Percentiles rank a stretch among this genome's conserved stretches.
These are phyloP conservation scores for Drechslerella stenobrocha DNA, from an alignment of 2,329 filamentous ascomycete genomes.

Conservation along the genomic window DNA sequence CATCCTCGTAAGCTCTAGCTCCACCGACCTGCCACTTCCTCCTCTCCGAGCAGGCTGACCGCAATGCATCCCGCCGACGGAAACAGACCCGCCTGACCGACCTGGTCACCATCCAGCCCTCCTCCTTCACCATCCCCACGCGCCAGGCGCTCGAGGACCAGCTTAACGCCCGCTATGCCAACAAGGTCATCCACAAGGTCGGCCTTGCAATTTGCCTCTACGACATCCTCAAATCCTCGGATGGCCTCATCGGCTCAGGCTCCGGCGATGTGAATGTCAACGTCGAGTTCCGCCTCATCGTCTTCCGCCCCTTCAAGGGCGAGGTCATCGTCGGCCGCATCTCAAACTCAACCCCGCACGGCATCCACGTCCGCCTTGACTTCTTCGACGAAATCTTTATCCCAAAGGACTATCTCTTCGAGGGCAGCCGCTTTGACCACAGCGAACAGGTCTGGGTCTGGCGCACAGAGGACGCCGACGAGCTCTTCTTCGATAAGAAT, in stretches of 20 bases:
- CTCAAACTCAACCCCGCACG: conserved; percentile 70
- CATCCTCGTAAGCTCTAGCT: conserved; percentile 47
- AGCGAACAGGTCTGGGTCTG: conserved; percentile 82
- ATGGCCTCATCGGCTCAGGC: conserved; percentile 90
- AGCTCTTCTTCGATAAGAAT: conserved; percentile 84
- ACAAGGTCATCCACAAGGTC: conserved; percentile 91
- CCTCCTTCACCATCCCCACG: conserved; percentile 83
- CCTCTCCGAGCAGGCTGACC: not conserved
- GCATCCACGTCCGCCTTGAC: conserved; percentile 73
- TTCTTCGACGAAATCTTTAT: conserved; percentile 83
- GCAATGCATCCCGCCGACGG: conserved; percentile 12
- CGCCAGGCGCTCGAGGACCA: conserved; percentile 88
- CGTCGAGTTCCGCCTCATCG: conserved; percentile 91
- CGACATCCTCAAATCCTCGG: conserved; percentile 83
- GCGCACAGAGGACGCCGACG: conserved; percentile 67
- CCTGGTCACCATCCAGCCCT: conserved; percentile 86
- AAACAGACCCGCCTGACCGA: conserved; percentile 86
- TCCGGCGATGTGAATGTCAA: conserved; percentile 93
- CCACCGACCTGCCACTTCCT: no score
- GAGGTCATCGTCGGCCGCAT: conserved; percentile 88
- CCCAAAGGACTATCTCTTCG: conserved; percentile 47
- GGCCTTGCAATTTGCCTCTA: conserved; percentile 93
- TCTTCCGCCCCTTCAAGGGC: conserved; percentile 94
- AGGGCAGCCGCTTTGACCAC: conserved; percentile 59
- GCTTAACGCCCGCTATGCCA: conserved; percentile 94